These are phyloP conservation scores for Penicillium egyptiacum DNA, from an alignment of 495 filamentous ascomycete species.

Conservation along the genomic window DNA sequence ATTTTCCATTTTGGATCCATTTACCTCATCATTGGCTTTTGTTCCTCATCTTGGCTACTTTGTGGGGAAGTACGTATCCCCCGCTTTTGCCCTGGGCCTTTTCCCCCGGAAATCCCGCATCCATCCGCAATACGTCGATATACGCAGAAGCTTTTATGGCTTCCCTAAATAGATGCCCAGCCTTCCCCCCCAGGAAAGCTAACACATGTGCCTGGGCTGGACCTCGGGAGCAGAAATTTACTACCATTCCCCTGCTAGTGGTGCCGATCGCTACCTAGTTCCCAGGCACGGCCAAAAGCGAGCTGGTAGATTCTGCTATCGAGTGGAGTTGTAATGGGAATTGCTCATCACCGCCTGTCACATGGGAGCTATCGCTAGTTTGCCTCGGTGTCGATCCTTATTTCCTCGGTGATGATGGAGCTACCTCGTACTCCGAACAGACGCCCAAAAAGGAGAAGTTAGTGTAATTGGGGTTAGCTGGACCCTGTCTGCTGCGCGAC, in stretches of 20 bases:
- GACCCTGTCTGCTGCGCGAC: conserved; percentile 18
- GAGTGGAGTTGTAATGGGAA: conserved; percentile 12
- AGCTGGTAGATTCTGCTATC: background rate
- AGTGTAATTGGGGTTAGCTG: conserved; percentile 12
- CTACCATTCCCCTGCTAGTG: background rate
- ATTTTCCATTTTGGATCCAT: background rate
- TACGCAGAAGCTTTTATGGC: background rate
- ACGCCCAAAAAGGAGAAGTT: background rate
- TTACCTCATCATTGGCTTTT: conserved; percentile 1
- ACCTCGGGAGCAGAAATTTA: conserved; percentile 2
- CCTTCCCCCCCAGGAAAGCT: background rate
- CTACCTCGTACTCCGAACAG: conserved; percentile 2
- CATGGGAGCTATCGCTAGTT: conserved; percentile 17
- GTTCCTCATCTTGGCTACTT: background rate
- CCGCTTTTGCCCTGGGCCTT: conserved; percentile 8
- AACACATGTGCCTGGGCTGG: conserved; percentile 11
- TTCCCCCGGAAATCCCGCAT: conserved; percentile 10
- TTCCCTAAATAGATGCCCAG: background rate
- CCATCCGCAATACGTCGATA: background rate
- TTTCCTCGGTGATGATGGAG: conserved; percentile 13
- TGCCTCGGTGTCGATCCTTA: conserved; percentile 29
- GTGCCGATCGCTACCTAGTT: conserved; percentile 7
- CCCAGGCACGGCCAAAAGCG: conserved; percentile 10
- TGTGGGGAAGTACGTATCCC: conserved; percentile 5
- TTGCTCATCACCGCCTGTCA: conserved; percentile 21